Base-by-base conservation (phyloP, 805 yeast genomes). In the Ogataea neopini region DNA sequence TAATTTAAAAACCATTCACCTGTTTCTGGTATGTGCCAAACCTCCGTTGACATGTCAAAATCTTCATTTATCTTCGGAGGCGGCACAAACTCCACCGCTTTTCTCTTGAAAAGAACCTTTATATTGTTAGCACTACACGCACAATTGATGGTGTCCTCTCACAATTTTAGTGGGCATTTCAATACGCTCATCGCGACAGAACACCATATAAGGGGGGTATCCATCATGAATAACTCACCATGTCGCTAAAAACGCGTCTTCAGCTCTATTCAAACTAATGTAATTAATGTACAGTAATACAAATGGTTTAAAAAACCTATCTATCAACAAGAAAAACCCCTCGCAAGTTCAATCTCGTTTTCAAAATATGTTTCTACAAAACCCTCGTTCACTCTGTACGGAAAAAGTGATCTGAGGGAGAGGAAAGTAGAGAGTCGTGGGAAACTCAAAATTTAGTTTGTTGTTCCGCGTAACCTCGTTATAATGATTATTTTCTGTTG, bases 1-100 rank as follows among this genome's bases (percentile, higher is more conserved):
- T 94, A 92, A 5, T 73, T 72, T 11, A 71, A 56, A 64, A 90
- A 94, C 89, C 95, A 92, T 71, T 92, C 99, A 44, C 83, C 84
- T 1, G 98, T 94, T 56, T 83, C 84, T 9, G 86, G 81, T 43
- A 92, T 90, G 57, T 72, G 74, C 88, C 90, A 94, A 1, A 90
- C 96, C 44, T 81, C 81, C 5, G 82, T 72, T 39, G 74, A 70
- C 35, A 77, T 60, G 46, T 75, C 74, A 41, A 77, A 64, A 57
- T 84, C 81, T 2, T 56, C 59, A 0, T 91, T 90, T 2, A 84
- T 58, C 9, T 74, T 69, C 1, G 80, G 81, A 1, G 88, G 83
- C 13, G 74, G 75, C 11, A 78, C 76, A 50, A 79, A 77, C 2
- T 73, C 70, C 35, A 86, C 88, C 29, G 83, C 83, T 62, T 86